These are phyloP conservation scores for Oryza rufipogon DNA, from an alignment of 176 grass and related monocot genomes.

Conservation along the genomic window DNA sequence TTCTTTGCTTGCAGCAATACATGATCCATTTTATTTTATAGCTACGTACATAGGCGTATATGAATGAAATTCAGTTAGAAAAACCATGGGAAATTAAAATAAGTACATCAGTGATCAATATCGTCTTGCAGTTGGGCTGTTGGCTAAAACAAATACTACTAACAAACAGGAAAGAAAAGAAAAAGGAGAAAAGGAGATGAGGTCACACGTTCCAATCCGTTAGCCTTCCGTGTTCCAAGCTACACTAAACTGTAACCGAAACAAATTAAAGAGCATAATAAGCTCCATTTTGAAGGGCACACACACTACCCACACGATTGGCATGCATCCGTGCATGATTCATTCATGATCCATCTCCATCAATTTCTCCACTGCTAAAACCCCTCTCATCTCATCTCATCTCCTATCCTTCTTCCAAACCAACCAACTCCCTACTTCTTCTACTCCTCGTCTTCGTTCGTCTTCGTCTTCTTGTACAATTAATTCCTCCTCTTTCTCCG, in stretches of 20 bases:
- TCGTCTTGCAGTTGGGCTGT: background rate
- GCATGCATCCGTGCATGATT: background rate
- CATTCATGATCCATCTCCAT: slow-evolving; percentile 2
- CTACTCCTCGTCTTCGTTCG: background rate
- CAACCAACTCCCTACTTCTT: background rate
- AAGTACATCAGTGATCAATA: background rate
- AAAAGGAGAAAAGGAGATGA: background rate
- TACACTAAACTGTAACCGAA: background rate
- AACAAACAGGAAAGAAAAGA: background rate
- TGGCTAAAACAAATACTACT: background rate
- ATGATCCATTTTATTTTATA: background rate
- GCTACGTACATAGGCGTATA: background rate
- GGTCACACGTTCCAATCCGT: background rate
- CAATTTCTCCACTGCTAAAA: background rate
- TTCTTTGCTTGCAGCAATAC: background rate
- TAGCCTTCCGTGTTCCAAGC: background rate
- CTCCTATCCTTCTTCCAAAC: background rate
- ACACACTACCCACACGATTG: background rate
- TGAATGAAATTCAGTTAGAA: background rate
- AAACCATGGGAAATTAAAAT: background rate
- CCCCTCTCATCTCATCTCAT: no score
- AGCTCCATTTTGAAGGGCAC: background rate
- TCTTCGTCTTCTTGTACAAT: background rate
- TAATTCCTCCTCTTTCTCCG: background rate
- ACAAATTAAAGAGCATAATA: background rate